A percentile compares a stretch with the other conserved stretches of the same genome.
phyloP scores from a whole-genome alignment of 768 basidiomycete species.

The Cyclocybe cylindracea region DNA sequence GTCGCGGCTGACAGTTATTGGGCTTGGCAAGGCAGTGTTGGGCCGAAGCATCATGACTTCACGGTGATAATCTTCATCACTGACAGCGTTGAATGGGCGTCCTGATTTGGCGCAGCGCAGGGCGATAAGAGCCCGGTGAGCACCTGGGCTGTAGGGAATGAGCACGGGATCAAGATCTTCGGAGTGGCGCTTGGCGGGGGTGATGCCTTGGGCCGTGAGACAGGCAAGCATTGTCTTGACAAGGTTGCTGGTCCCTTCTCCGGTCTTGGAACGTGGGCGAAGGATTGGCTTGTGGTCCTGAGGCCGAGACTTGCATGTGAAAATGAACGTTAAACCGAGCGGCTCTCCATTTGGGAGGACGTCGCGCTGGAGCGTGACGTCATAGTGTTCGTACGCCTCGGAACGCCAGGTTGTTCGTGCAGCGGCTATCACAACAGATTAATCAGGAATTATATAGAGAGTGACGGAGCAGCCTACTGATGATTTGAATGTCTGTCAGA shows the following conservation, averaged over 20 bases:
- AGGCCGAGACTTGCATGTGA: slow-evolving; percentile 18
- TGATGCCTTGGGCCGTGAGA: slow-evolving; percentile 5
- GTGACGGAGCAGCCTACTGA: no score
- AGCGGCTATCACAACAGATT: no score
- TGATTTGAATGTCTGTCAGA: slow-evolving; percentile 10
- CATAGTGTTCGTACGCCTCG: slow-evolving; percentile 20
- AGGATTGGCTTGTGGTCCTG: slow-evolving; percentile 3
- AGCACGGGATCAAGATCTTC: neutral
- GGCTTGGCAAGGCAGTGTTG: slow-evolving; percentile 22
- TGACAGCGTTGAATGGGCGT: slow-evolving; percentile 26
- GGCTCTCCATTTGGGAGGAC: neutral
- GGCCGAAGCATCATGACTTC: slow-evolving; percentile 33
- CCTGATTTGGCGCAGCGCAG: slow-evolving; percentile 20
- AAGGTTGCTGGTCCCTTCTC: slow-evolving; percentile 25
- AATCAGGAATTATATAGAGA: no score
- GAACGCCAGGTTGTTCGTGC: slow-evolving; percentile 9
- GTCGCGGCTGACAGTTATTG: slow-evolving; percentile 24
- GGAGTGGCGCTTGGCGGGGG: no score
- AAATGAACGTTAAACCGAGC: slow-evolving; percentile 12
- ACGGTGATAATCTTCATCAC: slow-evolving; percentile 24
- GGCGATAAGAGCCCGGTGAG: slow-evolving; percentile 25
- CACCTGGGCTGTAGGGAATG: slow-evolving; percentile 11
- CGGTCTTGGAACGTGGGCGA: slow-evolving; percentile 15
- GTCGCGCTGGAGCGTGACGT: slow-evolving; percentile 14
- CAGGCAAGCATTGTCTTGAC: slow-evolving; percentile 10